Conservation (phyloP, 164 flowering plant species). For the Warburgia ugandensis region DNA sequence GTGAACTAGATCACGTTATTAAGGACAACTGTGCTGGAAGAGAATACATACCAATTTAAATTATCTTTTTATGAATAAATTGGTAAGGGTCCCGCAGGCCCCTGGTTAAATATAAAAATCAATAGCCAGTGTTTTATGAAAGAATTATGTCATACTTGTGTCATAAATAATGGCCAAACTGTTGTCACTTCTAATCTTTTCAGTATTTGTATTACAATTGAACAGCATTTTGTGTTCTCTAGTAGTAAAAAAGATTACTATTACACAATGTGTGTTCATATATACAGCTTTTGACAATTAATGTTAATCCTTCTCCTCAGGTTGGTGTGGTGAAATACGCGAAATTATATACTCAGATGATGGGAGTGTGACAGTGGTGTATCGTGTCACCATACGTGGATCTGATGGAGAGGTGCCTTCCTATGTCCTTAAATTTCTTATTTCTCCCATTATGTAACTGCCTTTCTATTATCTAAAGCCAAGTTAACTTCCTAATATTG, state of each 20-base stretch:
- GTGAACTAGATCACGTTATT: too few species aligned
- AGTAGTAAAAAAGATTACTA: neutral
- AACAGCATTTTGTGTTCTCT: neutral
- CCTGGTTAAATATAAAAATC: too few species aligned
- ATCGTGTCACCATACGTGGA: slow-evolving; percentile 91
- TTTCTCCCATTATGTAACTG: neutral
- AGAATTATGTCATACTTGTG: neutral
- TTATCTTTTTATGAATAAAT: too few species aligned
- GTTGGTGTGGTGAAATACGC: slow-evolving; percentile 98
- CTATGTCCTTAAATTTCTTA: neutral
- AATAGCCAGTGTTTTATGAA: neutral
- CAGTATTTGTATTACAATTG: neutral
- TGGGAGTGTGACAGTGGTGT: slow-evolving; percentile 88
- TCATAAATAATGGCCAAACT: neutral
- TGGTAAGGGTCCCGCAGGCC: too few species aligned
- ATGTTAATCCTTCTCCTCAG: slow-evolving; percentile 28
- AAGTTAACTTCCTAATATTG: too few species aligned
- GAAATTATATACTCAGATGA: slow-evolving; percentile 82
- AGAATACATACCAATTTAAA: too few species aligned
- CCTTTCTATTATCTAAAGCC: too few species aligned
- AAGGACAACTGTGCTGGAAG: too few species aligned
- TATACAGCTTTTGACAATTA: neutral
- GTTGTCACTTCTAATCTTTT: neutral
- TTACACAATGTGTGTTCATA: neutral
- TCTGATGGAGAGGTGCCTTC: slow-evolving; percentile 91